phyloP scores from a whole-genome alignment of 2,329 filamentous ascomycete species.

The Aspergillus fructus region DNA sequence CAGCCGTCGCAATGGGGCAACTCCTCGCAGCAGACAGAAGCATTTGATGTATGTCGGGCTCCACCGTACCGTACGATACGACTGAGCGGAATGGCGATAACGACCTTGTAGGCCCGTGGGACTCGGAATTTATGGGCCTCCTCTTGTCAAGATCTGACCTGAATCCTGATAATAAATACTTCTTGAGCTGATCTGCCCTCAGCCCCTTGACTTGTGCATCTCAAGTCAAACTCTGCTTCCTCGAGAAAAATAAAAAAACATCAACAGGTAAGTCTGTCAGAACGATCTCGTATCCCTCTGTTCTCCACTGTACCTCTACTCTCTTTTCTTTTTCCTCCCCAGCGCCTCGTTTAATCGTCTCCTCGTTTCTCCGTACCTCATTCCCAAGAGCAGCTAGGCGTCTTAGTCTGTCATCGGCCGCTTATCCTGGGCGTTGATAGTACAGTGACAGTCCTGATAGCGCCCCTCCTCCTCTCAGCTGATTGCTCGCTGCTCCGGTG shows the following conservation, averaged over 20 bases:
- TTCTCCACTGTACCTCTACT: not conserved
- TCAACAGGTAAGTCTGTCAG: not conserved
- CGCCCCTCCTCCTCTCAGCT: constrained; percentile 23
- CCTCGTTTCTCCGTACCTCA: constrained; percentile 1
- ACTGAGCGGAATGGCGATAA: not conserved
- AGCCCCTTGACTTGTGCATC: not conserved
- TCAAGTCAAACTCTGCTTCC: not conserved
- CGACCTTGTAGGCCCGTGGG: constrained; percentile 14
- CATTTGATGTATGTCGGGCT: constrained; percentile 7
- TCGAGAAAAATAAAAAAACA: not conserved
- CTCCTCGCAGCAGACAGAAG: constrained; percentile 11
- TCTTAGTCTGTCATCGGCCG: constrained; percentile 14
- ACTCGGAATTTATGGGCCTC: constrained; percentile 15
- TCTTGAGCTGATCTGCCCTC: constrained; percentile 9
- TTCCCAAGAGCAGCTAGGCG: constrained; percentile 3
- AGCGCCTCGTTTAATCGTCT: not conserved
- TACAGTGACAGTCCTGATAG: constrained; percentile 8
- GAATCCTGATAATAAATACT: constrained; percentile 11
- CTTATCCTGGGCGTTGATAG: constrained; percentile 13
- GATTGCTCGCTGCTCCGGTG: constrained; percentile 27
- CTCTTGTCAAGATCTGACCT: constrained; percentile 13
- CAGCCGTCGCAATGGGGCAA: not conserved
- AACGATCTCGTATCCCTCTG: not conserved
- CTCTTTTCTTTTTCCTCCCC: not conserved
- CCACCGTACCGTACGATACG: constrained; percentile 22